Evolutionary conservation across 1,284 basidiomycete species (phyloP), one percentile per base, ranked within the genome.

Genomic region (Cryptococcus amylolentus): DNA sequence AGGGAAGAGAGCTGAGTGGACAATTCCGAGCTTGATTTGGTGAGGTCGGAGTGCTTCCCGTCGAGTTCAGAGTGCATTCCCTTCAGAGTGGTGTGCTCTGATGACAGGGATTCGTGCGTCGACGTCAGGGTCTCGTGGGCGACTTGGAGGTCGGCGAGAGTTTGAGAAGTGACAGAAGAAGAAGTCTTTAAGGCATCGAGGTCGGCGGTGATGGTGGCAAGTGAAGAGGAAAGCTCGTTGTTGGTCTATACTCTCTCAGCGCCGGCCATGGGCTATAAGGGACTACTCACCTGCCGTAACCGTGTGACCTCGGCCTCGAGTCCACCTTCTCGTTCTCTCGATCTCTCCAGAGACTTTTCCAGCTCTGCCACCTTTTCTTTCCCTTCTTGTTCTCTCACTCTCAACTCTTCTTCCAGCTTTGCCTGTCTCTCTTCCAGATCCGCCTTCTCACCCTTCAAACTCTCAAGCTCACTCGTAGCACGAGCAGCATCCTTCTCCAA

Each of bases 271-370:
- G 18, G 12, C 0, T 38, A 38, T 6, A 2, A 18, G 13, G 16
- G 10, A 8, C 1, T 0, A 57, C 75, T 60, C 55, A 77, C 76
- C 67, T 70, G 66, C 51, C 74, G 68, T 55, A 78, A 62, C 31
- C 70, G 56, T 5, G 66, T 70, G 3, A 78, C 52, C 57, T 78
- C 76, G 3, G 65, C 63, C 55, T 78, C 77, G 27, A 78, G 56
- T 0, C 65, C 70, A 3, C 71, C 69, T 56, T 76, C 73, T 18
- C 75, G 62, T 39, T 71, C 71, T 39, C 73, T 63, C 8, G 66
- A 64, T 35, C 77, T 63, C 38, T 74, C 73, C n/a, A 77, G 45
- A 7, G 55, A 55, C 59, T 70, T 69, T 58, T 73, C 66, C 28
- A 73, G 52, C 48, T 72, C 68, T 16, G 58, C 62, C 6, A 71